A percentile compares a stretch with the other conserved stretches of the same genome.
Evolutionary conservation across 192 early-diverging fungal species (phyloP).

Genomic region (Entrophospora sp.): DNA sequence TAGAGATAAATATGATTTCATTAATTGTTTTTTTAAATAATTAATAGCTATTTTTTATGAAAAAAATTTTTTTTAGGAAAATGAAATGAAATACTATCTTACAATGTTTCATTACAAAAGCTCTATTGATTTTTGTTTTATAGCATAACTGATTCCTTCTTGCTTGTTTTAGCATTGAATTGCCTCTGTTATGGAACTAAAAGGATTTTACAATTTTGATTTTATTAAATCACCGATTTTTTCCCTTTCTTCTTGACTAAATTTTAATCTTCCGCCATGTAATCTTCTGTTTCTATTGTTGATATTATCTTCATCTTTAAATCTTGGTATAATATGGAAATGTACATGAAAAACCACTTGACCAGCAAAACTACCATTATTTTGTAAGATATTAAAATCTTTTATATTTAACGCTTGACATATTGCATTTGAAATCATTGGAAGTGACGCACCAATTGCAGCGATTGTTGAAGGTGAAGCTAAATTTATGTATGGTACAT

Average conservation of each 20-base stretch:
- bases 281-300: no score
- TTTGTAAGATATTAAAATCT: neutral
- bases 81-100: no score
- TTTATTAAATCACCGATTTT: neutral
- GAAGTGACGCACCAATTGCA: neutral
- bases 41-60: no score
- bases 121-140: no score
- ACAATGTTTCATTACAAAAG: no score
- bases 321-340: neutral
- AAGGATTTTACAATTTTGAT: neutral
- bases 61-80: no score
- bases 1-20: no score
- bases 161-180: no score
- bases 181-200: no score
- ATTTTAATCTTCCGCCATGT: neutral
- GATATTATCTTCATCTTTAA: neutral
- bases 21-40: no score
- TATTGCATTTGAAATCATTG: neutral
- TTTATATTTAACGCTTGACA: neutral
- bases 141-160: no score
- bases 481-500: neutral
- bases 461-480: neutral
- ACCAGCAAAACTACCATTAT: neutral
- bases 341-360: constrained; percentile 2
- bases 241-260: neutral